Percentiles rank a stretch among this genome's conserved stretches.
Evolutionary conservation across 805 yeast genomes (phyloP).

Genomic region (Monosporozyma aerobia): DNA sequence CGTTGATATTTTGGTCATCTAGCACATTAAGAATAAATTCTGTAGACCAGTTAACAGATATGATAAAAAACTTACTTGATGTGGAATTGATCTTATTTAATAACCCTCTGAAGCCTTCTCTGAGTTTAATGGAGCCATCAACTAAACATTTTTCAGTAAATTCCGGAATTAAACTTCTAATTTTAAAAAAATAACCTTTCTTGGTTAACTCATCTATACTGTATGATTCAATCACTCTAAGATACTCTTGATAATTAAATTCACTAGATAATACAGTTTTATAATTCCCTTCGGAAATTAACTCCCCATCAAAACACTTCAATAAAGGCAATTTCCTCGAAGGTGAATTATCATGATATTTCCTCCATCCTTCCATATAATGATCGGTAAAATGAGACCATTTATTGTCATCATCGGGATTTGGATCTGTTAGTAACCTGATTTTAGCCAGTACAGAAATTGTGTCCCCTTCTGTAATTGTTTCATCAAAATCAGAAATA

Average conservation of each 20-base stretch:
- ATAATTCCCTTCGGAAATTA: conserved; percentile 7
- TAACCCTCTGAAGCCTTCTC: conserved; percentile 13
- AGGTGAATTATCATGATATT: conserved; percentile 1
- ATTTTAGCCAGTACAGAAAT: conserved; percentile 17
- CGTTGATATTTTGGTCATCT: conserved; percentile 2
- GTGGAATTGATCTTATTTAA: conserved; percentile 2
- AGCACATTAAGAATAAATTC: conserved; percentile 20
- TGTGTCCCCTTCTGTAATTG: conserved; percentile 25
- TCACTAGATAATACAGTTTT: conserved; percentile 11
- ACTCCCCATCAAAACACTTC: background rate
- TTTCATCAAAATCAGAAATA: conserved; percentile 28
- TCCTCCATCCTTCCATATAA: conserved; percentile 15
- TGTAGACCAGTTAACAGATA: conserved; percentile 27
- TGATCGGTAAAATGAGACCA: conserved; percentile 22
- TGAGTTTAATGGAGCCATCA: conserved; percentile 3
- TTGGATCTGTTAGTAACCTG: conserved; percentile 15
- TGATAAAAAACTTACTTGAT: conserved; percentile 10
- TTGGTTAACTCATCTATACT: conserved; percentile 17
- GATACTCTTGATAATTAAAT: conserved; percentile 11
- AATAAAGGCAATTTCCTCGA: conserved; percentile 11
- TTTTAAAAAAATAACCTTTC: conserved; percentile 6
- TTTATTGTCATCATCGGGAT: conserved; percentile 8
- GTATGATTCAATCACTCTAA: conserved; percentile 15
- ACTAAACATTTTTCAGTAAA: conserved; percentile 6
- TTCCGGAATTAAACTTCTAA: conserved; percentile 8